These are phyloP conservation scores for Irpex sp. DNA, from an alignment of 1,284 basidiomycete species.

Conservation along the genomic window DNA sequence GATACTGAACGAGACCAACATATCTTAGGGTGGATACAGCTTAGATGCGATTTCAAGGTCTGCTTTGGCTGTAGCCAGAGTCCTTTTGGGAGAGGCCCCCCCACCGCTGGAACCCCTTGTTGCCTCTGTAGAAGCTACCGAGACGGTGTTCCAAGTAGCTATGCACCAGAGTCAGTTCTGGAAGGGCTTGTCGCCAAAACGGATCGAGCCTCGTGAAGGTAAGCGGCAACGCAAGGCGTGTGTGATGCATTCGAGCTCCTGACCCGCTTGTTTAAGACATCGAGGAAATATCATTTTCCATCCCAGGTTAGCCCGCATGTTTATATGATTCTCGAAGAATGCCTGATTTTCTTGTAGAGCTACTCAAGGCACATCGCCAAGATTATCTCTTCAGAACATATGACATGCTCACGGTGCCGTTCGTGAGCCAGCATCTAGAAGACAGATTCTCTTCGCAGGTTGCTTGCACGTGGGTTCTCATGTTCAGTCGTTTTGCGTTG, in stretches of 20 bases:
- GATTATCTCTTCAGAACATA: conserved; percentile 72
- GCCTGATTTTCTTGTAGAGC: conserved; percentile 39
- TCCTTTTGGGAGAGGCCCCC: conserved; percentile 85
- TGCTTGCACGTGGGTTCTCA: conserved; percentile 71
- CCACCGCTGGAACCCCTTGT: conserved; percentile 66
- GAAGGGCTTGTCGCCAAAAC: conserved; percentile 79
- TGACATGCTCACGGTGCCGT: conserved; percentile 77
- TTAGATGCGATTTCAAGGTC: conserved; percentile 87
- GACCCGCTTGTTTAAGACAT: not conserved
- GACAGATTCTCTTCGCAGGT: conserved; percentile 75
- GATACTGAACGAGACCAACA: not conserved
- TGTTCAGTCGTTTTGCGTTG: conserved; percentile 8
- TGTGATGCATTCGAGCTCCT: not conserved
- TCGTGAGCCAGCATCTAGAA: conserved; percentile 63
- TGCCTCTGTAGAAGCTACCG: conserved; percentile 76
- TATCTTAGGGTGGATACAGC: conserved; percentile 87
- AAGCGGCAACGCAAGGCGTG: conserved; percentile 4
- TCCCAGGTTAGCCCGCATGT: conserved; percentile 47
- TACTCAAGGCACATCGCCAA: conserved; percentile 83
- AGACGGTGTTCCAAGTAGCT: conserved; percentile 86
- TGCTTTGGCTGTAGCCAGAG: conserved; percentile 80
- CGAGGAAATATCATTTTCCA: conserved; percentile 32
- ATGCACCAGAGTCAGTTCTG: conserved; percentile 88
- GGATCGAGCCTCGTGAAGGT: conserved; percentile 79
- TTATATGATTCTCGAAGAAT: not conserved